Evolutionary conservation across 306 rosid genomes (phyloP).

Genomic region (Sechiopsis laciniata): DNA sequence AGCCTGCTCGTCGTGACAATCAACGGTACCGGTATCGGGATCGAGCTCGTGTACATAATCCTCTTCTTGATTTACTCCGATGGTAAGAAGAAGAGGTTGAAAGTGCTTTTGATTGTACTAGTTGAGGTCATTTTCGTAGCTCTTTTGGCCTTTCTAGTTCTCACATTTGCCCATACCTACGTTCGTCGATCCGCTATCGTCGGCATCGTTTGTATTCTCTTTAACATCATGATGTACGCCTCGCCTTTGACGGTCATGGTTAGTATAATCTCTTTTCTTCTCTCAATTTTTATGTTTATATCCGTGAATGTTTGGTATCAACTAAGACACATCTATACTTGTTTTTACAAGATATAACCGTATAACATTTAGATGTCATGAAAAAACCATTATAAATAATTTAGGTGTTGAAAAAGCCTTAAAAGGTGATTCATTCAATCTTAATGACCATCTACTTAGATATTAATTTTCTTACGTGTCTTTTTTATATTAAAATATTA

Average conservation of each 20-base stretch:
- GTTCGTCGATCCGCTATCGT: slow-evolving; percentile 47
- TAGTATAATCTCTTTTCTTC: background rate
- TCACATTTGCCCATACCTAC: slow-evolving; percentile 35
- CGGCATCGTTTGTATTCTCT: slow-evolving; percentile 52
- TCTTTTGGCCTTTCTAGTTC: slow-evolving; percentile 30
- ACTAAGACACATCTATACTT: no score
- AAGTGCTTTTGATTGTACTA: slow-evolving; percentile 31
- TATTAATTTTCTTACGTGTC: no score
- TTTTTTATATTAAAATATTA: no score
- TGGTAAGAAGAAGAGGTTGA: slow-evolving; percentile 47
- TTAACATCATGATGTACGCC: slow-evolving; percentile 89
- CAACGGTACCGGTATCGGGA: slow-evolving; percentile 48
- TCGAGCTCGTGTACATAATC: slow-evolving; percentile 50
- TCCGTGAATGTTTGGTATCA: no score
- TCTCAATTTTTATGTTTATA: no score
- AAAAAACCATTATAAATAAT: no score
- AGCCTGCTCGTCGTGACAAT: slow-evolving; percentile 64
- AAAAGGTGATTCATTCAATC: no score
- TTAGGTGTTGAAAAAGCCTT: no score
- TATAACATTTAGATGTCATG: no score
- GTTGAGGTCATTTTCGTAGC: slow-evolving; percentile 45
- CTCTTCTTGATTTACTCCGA: slow-evolving; percentile 59
- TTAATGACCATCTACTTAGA: no score
- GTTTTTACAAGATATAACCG: no score
- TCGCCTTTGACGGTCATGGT: slow-evolving; percentile 77